Evolutionary conservation across 805 yeast species (phyloP), one percentile per base, ranked within the genome.

Genomic region (Kurtzmaniella fragi): DNA sequence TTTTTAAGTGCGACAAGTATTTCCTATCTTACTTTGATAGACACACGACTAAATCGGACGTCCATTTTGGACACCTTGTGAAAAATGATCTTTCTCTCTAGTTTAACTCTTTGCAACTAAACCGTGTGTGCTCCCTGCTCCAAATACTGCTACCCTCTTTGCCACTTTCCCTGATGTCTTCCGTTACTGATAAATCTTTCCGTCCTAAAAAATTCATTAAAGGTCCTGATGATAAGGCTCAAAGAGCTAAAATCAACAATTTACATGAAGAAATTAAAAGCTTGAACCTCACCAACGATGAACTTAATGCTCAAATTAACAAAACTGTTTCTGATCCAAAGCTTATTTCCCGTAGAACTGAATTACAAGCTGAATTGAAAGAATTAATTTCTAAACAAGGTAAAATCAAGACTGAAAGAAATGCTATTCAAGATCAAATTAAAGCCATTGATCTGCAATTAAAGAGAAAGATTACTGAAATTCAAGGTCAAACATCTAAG

Each of bases 401-500:
- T 30, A 62, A 72, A 30, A 70, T 77, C 50, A 72, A 75, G 54
- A 58, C 57, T 41, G 73, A 71, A 49, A 62, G 71, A 45, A 63
- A 67, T 39, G 70, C 69, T 46, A 70, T 82, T 56, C 75, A 79
- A 51, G 86, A 82, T 44, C 86, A 83, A 64, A 77, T 91, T 58
- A 83, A 79, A 61, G 70, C 70, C 31, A 62, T 81, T 45, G 97
- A 93, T 53, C 66, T 74, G 40, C 70, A 70, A 41, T 67, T 87
- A 64, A 85, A 86, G 73, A 80, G 82, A 64, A 84, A 82, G 68
- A 76, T 81, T 52, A 65, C 68, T 46, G 95, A 89, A 51, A 76
- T 91, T 52, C 83, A 79, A 61, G 73, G 80, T 31, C 75, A 79
- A 56, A 78, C 83, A 42, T 73, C 87, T 42, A 86, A 84, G 67